Percentiles rank a stretch among this genome's conserved stretches.
Conservation (phyloP, 768 basidiomycete genomes). For the Artomyces pyxidatus region DNA sequence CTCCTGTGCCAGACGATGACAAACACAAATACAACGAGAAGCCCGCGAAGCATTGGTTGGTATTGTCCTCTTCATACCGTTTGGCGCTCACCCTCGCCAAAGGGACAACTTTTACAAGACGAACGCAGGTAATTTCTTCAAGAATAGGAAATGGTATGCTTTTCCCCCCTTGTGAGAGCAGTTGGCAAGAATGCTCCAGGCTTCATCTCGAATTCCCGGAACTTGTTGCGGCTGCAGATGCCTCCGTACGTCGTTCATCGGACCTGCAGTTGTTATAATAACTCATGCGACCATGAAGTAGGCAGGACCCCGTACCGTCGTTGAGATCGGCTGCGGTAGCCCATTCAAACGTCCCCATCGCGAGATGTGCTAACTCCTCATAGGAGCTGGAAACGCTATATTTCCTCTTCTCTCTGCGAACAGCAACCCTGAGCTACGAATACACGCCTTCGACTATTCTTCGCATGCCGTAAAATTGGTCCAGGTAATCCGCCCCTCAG, state of each 20-base stretch:
- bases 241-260: conserved; percentile 2
- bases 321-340: conserved; percentile 87
- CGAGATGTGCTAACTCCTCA: no score
- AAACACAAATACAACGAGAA: conserved; percentile 65
- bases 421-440: conserved; percentile 62
- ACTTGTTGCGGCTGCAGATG: conserved; percentile 58
- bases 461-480: conserved; percentile 83
- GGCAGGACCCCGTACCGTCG: conserved; percentile 72
- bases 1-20: conserved; percentile 70
- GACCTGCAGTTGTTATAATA: neutral
- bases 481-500: conserved; percentile 43
- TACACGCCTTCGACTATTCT: conserved; percentile 90
- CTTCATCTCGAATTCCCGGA: conserved; percentile 94
- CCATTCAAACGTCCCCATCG: no score
- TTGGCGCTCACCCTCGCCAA: conserved; percentile 8
- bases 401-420: conserved; percentile 85
- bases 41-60: conserved; percentile 66
- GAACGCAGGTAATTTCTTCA: conserved; percentile 86
- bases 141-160: conserved; percentile 79
- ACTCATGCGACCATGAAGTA: conserved; percentile 21
- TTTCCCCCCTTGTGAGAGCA: neutral
- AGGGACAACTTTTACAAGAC: conserved; percentile 94
- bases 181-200: conserved; percentile 32
- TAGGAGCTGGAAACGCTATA: conserved; percentile 91
- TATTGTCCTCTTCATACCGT: neutral